Conservation (phyloP, 176 grass and related monocot genomes). For the Oryza longistaminata region DNA sequence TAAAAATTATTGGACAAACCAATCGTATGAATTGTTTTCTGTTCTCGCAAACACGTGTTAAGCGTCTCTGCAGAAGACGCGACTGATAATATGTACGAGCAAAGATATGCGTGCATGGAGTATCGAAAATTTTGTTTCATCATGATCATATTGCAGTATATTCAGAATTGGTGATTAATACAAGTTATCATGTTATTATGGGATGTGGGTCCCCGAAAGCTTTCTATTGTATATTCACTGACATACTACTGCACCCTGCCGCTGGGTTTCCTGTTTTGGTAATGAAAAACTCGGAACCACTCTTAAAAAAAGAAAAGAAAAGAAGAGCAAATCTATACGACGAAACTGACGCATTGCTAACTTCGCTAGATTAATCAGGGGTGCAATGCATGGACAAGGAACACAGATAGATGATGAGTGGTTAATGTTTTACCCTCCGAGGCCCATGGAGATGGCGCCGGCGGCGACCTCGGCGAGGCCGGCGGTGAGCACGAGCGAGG, state of each 20-base stretch:
- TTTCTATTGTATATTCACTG: not conserved
- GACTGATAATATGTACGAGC: not conserved
- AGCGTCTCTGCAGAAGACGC: not conserved
- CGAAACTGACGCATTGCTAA: not conserved
- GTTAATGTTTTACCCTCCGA: slow-evolving; percentile 65
- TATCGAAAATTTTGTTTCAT: not conserved
- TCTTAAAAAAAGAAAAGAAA: not conserved
- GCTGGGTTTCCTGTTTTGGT: not conserved
- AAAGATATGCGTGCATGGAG: not conserved
- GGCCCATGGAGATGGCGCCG: slow-evolving; percentile 95
- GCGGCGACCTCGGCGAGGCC: slow-evolving; percentile 83
- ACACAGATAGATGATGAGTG: not conserved
- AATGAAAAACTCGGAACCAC: not conserved
- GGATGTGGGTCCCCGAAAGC: not conserved
- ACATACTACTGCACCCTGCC: not conserved
- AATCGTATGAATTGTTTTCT: not conserved
- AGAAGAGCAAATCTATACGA: not conserved
- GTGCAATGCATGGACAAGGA: not conserved
- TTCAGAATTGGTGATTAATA: not conserved
- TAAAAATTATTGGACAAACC: not conserved
- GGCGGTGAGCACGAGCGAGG: slow-evolving; percentile 80
- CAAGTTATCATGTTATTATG: not conserved
- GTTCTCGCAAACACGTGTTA: not conserved
- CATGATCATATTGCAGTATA: not conserved
- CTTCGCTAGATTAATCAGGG: not conserved